Evolutionary conservation across 2,329 filamentous ascomycete species (phyloP), one percentile per base, ranked within the genome.

Genomic region (Neurospora crassa): DNA sequence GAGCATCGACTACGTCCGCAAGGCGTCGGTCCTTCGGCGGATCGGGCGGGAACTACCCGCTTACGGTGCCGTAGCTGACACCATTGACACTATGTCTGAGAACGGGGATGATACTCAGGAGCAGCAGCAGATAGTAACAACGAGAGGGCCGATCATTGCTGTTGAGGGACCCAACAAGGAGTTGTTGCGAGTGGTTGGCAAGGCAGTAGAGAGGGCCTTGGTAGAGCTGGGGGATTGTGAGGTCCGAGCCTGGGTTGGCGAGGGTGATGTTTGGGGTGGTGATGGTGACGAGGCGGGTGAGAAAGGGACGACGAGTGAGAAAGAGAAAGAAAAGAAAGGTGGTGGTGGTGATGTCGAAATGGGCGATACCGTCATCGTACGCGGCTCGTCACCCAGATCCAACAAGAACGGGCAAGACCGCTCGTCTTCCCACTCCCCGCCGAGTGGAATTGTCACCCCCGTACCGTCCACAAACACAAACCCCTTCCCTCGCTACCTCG

Each of bases 81-180:
- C 11, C 24, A 18, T 63, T 1, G 53, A 63, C 2, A 34, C 11
- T 8, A 5, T 63, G 53, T 63, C 29, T 0, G 53, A 63, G 3
- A 1, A 77, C 81, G 1, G 77, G 79, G 5, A 79, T 80, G 3
- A 78, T 4, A 3, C 11, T 0, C 41, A 53, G 11, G 37, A 24
- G 43, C 29, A 63, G 45, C 14, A 45, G 53, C 70, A 6, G 70
- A 43, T 16, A 76, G 75, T 4, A 74, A 77, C 3, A 75, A 82
- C 84, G 7, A 88, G 94, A n/a, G 94, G 95, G 0, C 88, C 92
- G 0, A 87, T 97, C 45, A 90, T 98, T 73, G 91, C 92, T 0
- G 83, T 98, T 40, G 95, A 98, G 80, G 94, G 94, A 0, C 85
- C 91, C 20, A 87, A 90, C 71, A 74, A 79, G 7, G 76, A 77